These are phyloP conservation scores for Trametes versicolor DNA, from an alignment of 1,284 basidiomycete species.

Conservation along the genomic window DNA sequence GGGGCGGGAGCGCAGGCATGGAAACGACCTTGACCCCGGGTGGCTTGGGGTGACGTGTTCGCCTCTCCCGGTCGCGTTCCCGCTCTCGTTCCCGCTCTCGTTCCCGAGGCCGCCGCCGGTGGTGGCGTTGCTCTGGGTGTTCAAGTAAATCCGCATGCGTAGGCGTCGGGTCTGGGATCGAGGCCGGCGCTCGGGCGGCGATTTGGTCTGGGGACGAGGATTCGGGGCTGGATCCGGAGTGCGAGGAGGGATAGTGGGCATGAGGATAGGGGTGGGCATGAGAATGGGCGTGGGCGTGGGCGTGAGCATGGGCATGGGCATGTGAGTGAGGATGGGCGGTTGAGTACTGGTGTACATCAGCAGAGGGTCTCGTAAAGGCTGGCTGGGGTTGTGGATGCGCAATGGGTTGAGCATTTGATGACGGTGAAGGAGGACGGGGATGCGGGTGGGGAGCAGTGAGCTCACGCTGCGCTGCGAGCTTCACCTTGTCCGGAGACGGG, in stretches of 20 bases:
- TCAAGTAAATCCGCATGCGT: constrained; percentile 21
- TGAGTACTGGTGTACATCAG: neutral
- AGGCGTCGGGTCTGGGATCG: neutral
- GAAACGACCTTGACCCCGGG: neutral
- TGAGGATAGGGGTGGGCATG: constrained; percentile 1
- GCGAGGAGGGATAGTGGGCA: neutral
- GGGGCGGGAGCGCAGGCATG: neutral
- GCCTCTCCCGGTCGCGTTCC: constrained; percentile 11
- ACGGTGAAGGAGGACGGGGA: neutral
- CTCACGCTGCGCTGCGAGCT: neutral
- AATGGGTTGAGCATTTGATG: neutral
- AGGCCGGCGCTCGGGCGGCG: neutral
- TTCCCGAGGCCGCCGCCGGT: constrained; percentile 10
- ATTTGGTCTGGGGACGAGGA: neutral
- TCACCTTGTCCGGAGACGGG: neutral
- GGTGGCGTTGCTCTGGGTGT: constrained; percentile 15
- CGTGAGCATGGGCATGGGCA: neutral
- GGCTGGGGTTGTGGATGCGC: neutral
- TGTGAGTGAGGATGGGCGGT: neutral
- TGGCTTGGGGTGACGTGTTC: constrained; percentile 1
- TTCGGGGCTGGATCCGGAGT: constrained; percentile 13
- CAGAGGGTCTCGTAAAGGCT: no score
- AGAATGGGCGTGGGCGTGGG: neutral
- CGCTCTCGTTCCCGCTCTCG: constrained; percentile 22
- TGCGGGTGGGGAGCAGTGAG: constrained; percentile 1